Base-by-base conservation (phyloP, 139 green algal genomes). In the Coccomyxa sp. region DNA sequence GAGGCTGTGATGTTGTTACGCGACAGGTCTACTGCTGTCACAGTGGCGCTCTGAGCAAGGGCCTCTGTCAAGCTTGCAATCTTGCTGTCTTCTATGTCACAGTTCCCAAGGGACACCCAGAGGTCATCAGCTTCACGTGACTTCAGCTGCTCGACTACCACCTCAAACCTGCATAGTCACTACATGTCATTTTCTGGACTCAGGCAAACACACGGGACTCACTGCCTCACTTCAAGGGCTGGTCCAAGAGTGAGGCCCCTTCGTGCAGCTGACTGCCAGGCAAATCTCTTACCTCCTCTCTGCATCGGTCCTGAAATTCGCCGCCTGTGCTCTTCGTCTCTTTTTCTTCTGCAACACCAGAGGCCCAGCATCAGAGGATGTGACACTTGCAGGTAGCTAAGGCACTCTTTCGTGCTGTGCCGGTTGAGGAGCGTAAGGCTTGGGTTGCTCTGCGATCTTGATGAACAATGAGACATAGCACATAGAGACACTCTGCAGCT, bases 21-120 rank as follows among this genome's bases (percentile, higher is more conserved):
- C 0, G 85, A 87, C 35, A 94, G 80, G 74, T 93, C 85, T 0
- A 93, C 31, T 0, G 81, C 88, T 0, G 90, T 92, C 50, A 91
- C 77, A 37, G 77, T 85, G 29, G 68, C 79, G 84, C 92, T 93
- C n/a, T 39, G 34, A 16, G 77, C 82, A 5, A 94, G 73, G 0
- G 81, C 76, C 22, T 92, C 86, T 5, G 8, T 58, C 41, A 86
- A 35, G n/a, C 72, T 16, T 27, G 24, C 0, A 2, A 79, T 58
- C n/a, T 86, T 90, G 16, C 74, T 78, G 35, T 88, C 83, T 33
- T 81, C 72, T 31, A 92, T 71, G 55, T 80, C 71, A 22, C 84
- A 83, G 40, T 71, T 68, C 0, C 41, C 55, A 7, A 92, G 84
- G 55, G 86, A 75, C 6, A 92, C 69, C 88, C 88, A 91, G 77